Base-by-base conservation (phyloP, 108 stramenopile species). In the Cyclotella kingstonii region DNA sequence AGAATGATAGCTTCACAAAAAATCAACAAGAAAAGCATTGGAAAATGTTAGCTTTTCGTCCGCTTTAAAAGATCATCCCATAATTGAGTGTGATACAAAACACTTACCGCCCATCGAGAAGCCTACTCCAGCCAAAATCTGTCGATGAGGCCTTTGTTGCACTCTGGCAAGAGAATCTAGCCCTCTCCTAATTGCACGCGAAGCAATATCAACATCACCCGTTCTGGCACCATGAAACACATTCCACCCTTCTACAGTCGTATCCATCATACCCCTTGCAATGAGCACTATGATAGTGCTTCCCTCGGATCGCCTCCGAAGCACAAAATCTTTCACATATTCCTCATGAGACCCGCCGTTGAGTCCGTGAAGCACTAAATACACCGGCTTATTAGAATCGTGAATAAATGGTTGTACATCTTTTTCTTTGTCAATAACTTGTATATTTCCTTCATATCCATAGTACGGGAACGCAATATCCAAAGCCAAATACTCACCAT, bases 211-310 rank as follows among this genome's bases (percentile, higher is more conserved):
- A 6, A 83, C 88, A 73, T 97, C 96, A 0, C 78, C 66, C 0
- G 76, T 85, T 8, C 96, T 73, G 1, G 94, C 96, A 9, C 94
- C 94, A 73, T 95, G 83, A 58, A 97, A 95, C 7, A 91, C 52
- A 44, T 87, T 83, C 86, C 81, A 84, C 1, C 81, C 81, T 10
- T 63, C 59, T 6, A 93, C 64, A 2, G 82, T 90, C 11, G 89
- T 80, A 52, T 84, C 86, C 87, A 89, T 91, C 60, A 95, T 60
- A 2, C 96, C 96, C 9, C 96, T 77, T 2, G 92, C 89, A 41
- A 96, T 72, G 66, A 95, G 71, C 11, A 95, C 87, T n/a, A 81
- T 67, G 11, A 81, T 76, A 0, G 85, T 90, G 29, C 78, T 69
- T 3, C 82, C 80, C 62, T 90, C 80, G 10, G 43, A 54, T n/a